Conservation (phyloP, 169 alveolate species). For the Eimeria maxima region DNA sequence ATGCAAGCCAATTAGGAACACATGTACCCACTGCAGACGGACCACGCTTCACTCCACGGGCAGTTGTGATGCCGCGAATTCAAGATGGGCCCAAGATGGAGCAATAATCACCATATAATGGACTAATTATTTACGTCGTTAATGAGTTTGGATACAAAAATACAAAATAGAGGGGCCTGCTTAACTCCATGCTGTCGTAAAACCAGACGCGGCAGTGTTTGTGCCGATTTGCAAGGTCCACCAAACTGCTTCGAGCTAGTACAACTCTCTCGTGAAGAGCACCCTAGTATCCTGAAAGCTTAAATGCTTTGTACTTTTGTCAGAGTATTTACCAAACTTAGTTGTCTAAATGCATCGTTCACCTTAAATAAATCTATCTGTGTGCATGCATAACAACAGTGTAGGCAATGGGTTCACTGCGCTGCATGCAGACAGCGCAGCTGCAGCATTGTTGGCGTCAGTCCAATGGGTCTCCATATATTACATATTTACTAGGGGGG, state of each 20-base stretch:
- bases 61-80: not conserved
- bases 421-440: conserved; percentile 28
- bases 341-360: not conserved
- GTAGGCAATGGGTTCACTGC: conserved; percentile 11
- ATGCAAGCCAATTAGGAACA: not conserved
- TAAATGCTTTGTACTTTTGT: not conserved
- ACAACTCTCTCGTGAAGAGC: not conserved
- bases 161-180: not conserved
- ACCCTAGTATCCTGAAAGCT: not conserved
- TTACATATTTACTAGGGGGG: not conserved
- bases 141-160: not conserved
- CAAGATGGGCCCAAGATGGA: not conserved
- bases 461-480: not conserved
- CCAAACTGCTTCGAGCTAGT: not conserved
- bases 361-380: not conserved
- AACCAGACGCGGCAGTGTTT: not conserved
- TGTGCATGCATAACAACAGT: not conserved
- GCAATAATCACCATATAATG: not conserved
- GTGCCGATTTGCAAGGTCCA: not conserved
- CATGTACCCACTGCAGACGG: not conserved
- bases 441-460: not conserved
- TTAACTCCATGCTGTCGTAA: not conserved
- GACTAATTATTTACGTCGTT: not conserved
- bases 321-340: not conserved
- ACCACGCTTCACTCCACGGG: not conserved